A percentile compares a stretch with the other conserved stretches of the same genome.
phyloP scores from a whole-genome alignment of 345 rosid species.

The Nasturtium officinale region DNA sequence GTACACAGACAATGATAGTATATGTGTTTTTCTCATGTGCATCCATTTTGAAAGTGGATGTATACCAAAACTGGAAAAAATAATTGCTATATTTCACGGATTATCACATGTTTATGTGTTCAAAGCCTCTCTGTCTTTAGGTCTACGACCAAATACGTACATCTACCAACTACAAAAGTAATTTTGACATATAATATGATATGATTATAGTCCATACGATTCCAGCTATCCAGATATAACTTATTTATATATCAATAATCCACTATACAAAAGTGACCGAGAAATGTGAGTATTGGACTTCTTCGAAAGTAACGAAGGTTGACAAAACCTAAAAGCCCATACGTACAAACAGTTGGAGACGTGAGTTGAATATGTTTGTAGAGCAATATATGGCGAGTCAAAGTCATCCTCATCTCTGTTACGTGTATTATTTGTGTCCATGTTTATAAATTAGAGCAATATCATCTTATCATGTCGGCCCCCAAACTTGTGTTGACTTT shows the following conservation, averaged over 20 bases:
- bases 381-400: slow-evolving; percentile 17
- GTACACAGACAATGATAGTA: neutral
- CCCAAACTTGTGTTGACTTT: slow-evolving; percentile 34
- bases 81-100: neutral
- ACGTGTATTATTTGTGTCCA: slow-evolving; percentile 25
- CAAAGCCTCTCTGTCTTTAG: neutral
- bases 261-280: slow-evolving; percentile 12
- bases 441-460: slow-evolving; percentile 24
- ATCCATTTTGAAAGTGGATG: neutral
- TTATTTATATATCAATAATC: neutral
- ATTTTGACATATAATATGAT: neutral
- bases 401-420: slow-evolving; percentile 29
- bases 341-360: slow-evolving; percentile 13
- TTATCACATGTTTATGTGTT: neutral
- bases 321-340: slow-evolving; percentile 23
- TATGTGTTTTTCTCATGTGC: neutral
- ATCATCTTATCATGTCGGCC: slow-evolving; percentile 29
- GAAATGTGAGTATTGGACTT: slow-evolving; percentile 5
- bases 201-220: slow-evolving; percentile 15
- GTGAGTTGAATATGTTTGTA: slow-evolving; percentile 12
- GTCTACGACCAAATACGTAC: neutral
- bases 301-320: slow-evolving; percentile 24
- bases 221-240: neutral
- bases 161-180: neutral
- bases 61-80: neutral